Percentiles rank a stretch among this genome's conserved stretches.
phyloP scores from a whole-genome alignment of 495 filamentous ascomycete genomes.

The Lichenothelia convexa region DNA sequence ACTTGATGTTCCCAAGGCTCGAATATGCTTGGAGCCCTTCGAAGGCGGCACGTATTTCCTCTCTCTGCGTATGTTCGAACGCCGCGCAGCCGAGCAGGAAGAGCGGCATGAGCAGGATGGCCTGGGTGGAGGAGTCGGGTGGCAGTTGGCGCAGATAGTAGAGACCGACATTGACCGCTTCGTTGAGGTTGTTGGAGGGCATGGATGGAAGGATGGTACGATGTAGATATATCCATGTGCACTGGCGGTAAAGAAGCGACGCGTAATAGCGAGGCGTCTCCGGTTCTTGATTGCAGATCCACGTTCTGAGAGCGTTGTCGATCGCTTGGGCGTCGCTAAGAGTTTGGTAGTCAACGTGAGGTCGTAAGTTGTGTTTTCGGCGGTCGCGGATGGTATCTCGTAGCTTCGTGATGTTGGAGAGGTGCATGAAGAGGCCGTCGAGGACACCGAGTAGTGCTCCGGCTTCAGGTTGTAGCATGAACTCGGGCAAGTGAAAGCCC shows the following conservation, averaged over 20 bases:
- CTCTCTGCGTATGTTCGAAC: conserved; percentile 49
- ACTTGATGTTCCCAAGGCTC: conserved; percentile 62
- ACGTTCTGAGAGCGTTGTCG: conserved; percentile 55
- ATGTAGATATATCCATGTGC: conserved; percentile 79
- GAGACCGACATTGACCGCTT: conserved; percentile 66
- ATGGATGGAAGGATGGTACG: conserved; percentile 65
- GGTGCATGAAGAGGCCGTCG: conserved; percentile 65
- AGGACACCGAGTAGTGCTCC: conserved; percentile 69
- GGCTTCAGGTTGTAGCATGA: conserved; percentile 54
- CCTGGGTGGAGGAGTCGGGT: conserved; percentile 44
- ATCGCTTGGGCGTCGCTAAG: conserved; percentile 62
- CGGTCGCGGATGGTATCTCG: conserved; percentile 58
- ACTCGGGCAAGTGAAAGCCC: conserved; percentile 46
- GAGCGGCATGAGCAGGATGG: conserved; percentile 70
- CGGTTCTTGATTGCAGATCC: conserved; percentile 51
- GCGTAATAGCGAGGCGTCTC: conserved; percentile 59
- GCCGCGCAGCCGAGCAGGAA: conserved; percentile 80
- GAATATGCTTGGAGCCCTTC: conserved; percentile 56
- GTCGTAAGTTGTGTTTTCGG: conserved; percentile 41
- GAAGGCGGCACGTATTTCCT: conserved; percentile 50
- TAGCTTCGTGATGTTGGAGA: conserved; percentile 63
- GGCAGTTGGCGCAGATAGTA: conserved; percentile 43
- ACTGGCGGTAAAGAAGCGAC: conserved; percentile 70
- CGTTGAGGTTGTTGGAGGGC: conserved; percentile 45
- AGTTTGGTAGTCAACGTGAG: conserved; percentile 54